Conservation (phyloP, 345 rosid genomes). For the Psidium friedrichsthalianum region DNA sequence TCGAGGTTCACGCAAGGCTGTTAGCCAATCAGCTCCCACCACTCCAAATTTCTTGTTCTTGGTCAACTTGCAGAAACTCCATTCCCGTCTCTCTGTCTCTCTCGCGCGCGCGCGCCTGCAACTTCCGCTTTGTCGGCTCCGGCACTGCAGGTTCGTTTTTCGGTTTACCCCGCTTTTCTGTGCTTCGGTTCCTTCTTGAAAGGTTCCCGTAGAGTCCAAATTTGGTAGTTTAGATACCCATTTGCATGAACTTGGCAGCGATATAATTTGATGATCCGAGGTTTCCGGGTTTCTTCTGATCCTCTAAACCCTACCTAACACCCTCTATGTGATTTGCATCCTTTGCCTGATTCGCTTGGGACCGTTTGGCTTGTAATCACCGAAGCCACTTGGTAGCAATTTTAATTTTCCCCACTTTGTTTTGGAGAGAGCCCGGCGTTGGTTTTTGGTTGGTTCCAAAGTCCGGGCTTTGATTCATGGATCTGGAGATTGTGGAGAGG, state of each 20-base stretch:
- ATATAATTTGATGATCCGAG: no score
- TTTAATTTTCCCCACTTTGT: not conserved
- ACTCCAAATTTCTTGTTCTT: not conserved
- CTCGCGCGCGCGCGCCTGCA: not conserved
- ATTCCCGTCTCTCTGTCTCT: not conserved
- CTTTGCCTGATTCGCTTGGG: not conserved
- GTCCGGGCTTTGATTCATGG: constrained; percentile 28
- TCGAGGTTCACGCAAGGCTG: not conserved
- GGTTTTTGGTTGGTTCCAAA: constrained; percentile 2
- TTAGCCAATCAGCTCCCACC: no score
- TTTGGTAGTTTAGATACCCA: not conserved
- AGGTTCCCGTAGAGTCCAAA: not conserved
- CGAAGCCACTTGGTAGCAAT: not conserved
- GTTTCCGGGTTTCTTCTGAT: not conserved
- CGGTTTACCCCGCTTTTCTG: not conserved
- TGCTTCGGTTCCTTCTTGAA: not conserved
- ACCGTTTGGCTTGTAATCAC: not conserved
- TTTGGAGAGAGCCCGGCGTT: not conserved
- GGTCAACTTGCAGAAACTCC: not conserved
- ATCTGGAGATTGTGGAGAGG: constrained; percentile 31
- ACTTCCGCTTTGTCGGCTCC: not conserved
- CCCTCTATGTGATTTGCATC: not conserved
- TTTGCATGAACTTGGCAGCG: not conserved
- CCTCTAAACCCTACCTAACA: not conserved
- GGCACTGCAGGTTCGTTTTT: not conserved